Evolutionary conservation across 2,329 filamentous ascomycete species (phyloP).

Genomic region (Aspergillus luchuensis): DNA sequence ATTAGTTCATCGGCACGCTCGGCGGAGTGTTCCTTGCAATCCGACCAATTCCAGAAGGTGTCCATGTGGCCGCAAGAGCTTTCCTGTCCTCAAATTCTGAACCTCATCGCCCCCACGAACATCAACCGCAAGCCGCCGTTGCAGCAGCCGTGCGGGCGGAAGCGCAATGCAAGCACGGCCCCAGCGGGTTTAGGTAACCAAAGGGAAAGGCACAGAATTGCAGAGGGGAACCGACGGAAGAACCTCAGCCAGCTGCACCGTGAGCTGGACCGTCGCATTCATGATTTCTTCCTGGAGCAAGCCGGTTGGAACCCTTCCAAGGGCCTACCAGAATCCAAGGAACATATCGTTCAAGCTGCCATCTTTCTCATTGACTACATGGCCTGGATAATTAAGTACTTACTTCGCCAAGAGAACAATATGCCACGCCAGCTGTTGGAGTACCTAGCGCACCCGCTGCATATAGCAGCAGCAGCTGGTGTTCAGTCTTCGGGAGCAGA

Average conservation of each 20-base stretch:
- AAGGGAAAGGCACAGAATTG: constrained; percentile 44
- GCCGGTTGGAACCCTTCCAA: constrained; percentile 45
- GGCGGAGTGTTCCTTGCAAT: constrained; percentile 39
- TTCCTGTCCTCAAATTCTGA: constrained; percentile 35
- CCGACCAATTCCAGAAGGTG: constrained; percentile 32
- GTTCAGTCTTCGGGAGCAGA: constrained; percentile 38
- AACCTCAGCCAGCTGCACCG: constrained; percentile 43
- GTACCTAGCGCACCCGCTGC: constrained; percentile 41
- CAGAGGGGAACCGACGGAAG: constrained; percentile 43
- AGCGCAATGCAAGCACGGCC: constrained; percentile 39
- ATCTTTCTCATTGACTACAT: constrained; percentile 44
- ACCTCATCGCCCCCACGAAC: constrained; percentile 38
- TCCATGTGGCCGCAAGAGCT: constrained; percentile 38
- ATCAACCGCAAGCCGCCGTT: constrained; percentile 43
- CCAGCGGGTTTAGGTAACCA: constrained; percentile 39
- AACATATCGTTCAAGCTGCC: constrained; percentile 43
- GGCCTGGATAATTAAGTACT: constrained; percentile 37
- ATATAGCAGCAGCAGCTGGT: constrained; percentile 43
- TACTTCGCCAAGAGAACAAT: constrained; percentile 39
- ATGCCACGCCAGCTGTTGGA: constrained; percentile 39
- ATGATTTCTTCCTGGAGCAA: constrained; percentile 42
- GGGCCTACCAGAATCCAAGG: constrained; percentile 43
- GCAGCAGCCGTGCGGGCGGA: constrained; percentile 43
- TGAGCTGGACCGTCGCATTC: constrained; percentile 40
- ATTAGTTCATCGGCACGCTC: constrained; percentile 43